phyloP scores from a whole-genome alignment of 768 basidiomycete genomes.

The Boletus huronensis region DNA sequence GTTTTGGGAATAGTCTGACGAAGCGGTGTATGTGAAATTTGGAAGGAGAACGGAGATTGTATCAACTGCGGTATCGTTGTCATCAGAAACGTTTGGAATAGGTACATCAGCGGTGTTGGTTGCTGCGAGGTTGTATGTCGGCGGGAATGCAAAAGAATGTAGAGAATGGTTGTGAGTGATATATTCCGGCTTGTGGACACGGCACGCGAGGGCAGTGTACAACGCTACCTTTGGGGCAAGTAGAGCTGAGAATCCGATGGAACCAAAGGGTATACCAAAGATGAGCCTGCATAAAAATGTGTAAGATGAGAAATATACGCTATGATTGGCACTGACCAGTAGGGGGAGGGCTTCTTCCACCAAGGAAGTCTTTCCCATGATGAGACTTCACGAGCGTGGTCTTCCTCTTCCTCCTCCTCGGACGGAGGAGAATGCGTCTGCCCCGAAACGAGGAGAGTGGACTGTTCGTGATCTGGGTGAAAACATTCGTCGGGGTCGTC shows the following conservation, averaged over 20 bases:
- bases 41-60: constrained; percentile 1
- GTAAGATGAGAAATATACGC: neutral
- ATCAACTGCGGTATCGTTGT: neutral
- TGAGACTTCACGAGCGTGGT: constrained; percentile 26
- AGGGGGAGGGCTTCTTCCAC: constrained; percentile 73
- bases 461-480: constrained; percentile 38
- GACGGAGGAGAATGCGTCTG: constrained; percentile 7
- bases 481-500: constrained; percentile 43
- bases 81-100: neutral
- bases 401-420: constrained; percentile 25
- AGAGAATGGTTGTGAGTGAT: neutral
- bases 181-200: constrained; percentile 59
- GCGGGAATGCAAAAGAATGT: neutral
- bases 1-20: neutral
- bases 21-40: neutral
- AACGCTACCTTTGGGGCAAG: constrained; percentile 72
- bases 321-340: constrained; percentile 51
- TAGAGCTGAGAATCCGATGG: constrained; percentile 53
- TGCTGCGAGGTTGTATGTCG: neutral
- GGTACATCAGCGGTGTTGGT: neutral
- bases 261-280: constrained; percentile 46
- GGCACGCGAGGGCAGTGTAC: constrained; percentile 70
- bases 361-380: constrained; percentile 47
- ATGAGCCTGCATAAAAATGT: constrained; percentile 44
- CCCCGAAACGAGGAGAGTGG: constrained; percentile 27